These are phyloP conservation scores for Neurospora sp. DNA, from an alignment of 495 filamentous ascomycete species.

Conservation along the genomic window DNA sequence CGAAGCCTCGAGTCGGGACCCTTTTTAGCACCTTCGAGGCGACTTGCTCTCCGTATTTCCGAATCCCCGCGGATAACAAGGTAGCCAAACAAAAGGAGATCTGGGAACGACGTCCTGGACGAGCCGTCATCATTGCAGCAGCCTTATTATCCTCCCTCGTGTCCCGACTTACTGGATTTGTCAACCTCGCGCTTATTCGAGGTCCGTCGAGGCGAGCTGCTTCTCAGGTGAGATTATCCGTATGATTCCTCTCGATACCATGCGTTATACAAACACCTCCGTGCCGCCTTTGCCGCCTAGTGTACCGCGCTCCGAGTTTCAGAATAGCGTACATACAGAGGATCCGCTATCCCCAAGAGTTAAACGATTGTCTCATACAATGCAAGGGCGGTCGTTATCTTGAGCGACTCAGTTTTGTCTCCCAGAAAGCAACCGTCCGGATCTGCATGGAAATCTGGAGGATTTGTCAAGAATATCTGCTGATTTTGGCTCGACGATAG, in stretches of 20 bases:
- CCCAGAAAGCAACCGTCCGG: not conserved
- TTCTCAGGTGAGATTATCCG: not conserved
- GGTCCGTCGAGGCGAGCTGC: not conserved
- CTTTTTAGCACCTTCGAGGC: not conserved
- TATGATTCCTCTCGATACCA: not conserved
- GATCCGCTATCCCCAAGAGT: not conserved
- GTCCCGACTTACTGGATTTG: not conserved
- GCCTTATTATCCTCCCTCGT: not conserved
- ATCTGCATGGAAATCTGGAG: not conserved
- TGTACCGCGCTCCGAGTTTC: not conserved
- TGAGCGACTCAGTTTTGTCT: not conserved
- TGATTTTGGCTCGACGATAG: conserved; percentile 21
- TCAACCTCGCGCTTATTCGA: not conserved
- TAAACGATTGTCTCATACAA: not conserved
- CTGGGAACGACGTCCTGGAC: not conserved
- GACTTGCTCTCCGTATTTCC: not conserved
- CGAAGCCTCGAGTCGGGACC: not conserved
- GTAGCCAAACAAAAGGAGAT: not conserved
- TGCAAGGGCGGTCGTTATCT: not conserved
- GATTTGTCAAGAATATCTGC: conserved; percentile 9
- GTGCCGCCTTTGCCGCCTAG: not conserved
- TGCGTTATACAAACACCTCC: not conserved
- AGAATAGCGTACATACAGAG: not conserved
- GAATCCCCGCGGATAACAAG: not conserved
- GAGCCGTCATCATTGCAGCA: not conserved